Evolutionary conservation across 441 rosid genomes (phyloP), one percentile per base, ranked within the genome.

Genomic region (Omphalea diandra): DNA sequence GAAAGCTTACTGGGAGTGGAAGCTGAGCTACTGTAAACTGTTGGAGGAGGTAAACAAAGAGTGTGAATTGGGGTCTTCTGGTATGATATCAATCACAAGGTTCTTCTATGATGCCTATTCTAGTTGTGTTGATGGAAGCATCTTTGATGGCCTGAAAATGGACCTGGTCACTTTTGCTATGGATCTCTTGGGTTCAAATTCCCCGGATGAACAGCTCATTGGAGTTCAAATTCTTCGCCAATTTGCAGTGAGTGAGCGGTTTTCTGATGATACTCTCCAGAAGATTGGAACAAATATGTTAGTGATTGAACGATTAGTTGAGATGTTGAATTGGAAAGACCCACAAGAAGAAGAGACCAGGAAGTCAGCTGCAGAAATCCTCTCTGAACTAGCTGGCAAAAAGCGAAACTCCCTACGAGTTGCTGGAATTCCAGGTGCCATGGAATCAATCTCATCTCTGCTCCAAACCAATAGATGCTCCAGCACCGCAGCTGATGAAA

Each of bases 251-350:
- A 90, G 72, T 22, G 69, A 71, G 27, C 71, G 76, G 71, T 91
- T 78, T 70, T 88, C 95, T 2, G 85, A 86, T 10, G 98, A 94
- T 49, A 90, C 97, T 1, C 85, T 94, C 33, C 87, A 86, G 83
- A 94, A 92, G 84, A 86, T 94, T 24, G 99, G 96, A 41, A 86
- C 83, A 24, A 86, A 83, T 44, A 77, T 86, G 9, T 69, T 84
- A 0, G 90, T 87, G 49, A 83, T 92, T 2, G 99, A 90, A 77
- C 78, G 97, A 68, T 80, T 94, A 61, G 91, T 92, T 20, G 99
- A 94, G 83, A 89, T 92, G 87, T 65, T 94, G 85, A 94, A 94
- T 70, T 94, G 99, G 99, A 92, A 90, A 80, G 94, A 90, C 69
- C 81, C 80, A 29, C 84, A 80, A 62, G 97, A 90, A 79, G 96